Base-by-base conservation (phyloP, 2,329 filamentous ascomycete genomes). In the Bretziella fagacearum region DNA sequence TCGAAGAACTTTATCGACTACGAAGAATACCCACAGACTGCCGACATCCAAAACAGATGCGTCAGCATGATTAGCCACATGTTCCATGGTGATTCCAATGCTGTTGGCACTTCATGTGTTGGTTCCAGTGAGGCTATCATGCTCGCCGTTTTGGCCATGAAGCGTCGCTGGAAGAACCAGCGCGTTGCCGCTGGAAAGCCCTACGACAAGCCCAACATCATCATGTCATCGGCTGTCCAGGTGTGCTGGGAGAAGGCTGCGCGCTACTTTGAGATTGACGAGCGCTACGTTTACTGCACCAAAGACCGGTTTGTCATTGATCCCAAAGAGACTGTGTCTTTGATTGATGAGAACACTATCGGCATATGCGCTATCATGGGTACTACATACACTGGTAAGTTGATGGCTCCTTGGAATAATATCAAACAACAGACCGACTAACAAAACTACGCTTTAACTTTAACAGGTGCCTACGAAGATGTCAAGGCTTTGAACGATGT, bases 171-270 rank as follows among this genome's bases (percentile, higher is more conserved):
- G 89, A 79, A 84, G 67, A 86, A 91, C 62, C 79, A 79, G 65
- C 79, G 85, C 56, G 74, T 81, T 60, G 85, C 82, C 3, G 83
- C 76, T 55, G 87, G 86, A 52, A 91, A 93, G 67, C 74, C 85
- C 47, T 74, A 62, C 51, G 83, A 86, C 52, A 73, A 73, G 37
- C 89, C 89, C 47, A 96, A 96, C 65, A 80, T 96, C 52, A 68
- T 96, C 68, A 95, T 96, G 89, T 91, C 84, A 56, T 85, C 84
- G 22, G 52, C 89, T 26, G 89, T 95, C 2, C 89, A 96, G 65
- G 89, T 95, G 33, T 94, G 86, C 70, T 95, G 87, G 87, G 86
- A 95, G 63, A 95, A 95, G 68, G 80, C 81, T 0, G 77, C 81
- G 3, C 73, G 85, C 44, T 93, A 93, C 66, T 91, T 93, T 56